Evolutionary conservation across 768 basidiomycete species (phyloP), one percentile per base, ranked within the genome.

Genomic region (Mycena alexandri): DNA sequence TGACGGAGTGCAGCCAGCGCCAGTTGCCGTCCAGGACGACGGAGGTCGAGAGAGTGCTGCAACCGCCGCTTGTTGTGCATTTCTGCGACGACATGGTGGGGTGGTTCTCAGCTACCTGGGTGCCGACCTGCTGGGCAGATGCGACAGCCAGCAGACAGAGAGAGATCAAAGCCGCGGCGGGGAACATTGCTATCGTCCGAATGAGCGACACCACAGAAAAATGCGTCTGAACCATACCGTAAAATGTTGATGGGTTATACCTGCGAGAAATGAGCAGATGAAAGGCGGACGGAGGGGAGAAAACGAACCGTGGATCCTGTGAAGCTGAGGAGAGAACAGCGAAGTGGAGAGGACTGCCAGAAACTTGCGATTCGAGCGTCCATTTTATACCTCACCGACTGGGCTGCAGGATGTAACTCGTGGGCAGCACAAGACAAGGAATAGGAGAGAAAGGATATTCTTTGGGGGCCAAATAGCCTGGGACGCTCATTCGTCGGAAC

Each of bases 21-120:
- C 85, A 87, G 79, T 87, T 86, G 63, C 82, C 65, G 74, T 88
- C 87, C 75, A 89, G 81, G 56, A 83, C 82, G 72, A 89, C 79
- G 34, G 77, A 61, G 10, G 78, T 76, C 19, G 47, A 54, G 41
- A 74, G 74, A n/a, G 78, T 80, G 9, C 76, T 78, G 77, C 86
- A 86, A 51, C 83, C 84, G 25, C 73, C 60, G 48, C n/a, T n/a
- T n/a, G 79, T 75, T 17, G 86, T 83, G 75, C 87, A 88, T 64
- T 83, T 79, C 72, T 84, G 79, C 74, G 78, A 82, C 50, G 82
- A 72, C 47, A 88, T 76, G 14, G 75, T 34, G n/a, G 87, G 86
- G 76, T 87, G 86, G 63, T 62, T 80, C 73, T 88, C 87, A 6
- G 86, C 76, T 34, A 75, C 78, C 46, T 77, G 70, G 13, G 83